Base-by-base conservation (phyloP, 805 yeast genomes). In the Saturnispora halmiae region DNA sequence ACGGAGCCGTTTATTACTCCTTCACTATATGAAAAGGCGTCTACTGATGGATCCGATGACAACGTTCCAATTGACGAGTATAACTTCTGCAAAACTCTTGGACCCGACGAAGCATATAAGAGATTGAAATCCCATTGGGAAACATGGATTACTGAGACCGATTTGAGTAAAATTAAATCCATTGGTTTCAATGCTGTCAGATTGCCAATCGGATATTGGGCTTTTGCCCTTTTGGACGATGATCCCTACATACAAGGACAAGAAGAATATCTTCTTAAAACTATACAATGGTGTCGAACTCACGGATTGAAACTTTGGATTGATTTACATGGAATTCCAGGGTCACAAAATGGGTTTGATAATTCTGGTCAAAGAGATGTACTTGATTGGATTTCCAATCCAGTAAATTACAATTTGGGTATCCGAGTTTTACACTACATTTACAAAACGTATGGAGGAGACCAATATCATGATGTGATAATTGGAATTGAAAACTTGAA, bases 141-240 rank as follows among this genome's bases (percentile, higher is more conserved):
- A 4, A 58, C 74, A 0, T 79, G 75, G 68, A 72, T 74, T 45
- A 72, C 69, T 6, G 83, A 78, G 50, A 53, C 63, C 3, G 86
- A 80, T 56, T 75, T 80, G 46, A 51, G 56, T 21, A 61, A 65
- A 30, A 78, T 79, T 24, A 65, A 64, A 38, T 51, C 51, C 3
- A 64, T 62, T 49, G 86, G 85, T 0, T 69, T 80, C 46, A 90
- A 88, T 61, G 67, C 80, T 49, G 95, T 86, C 16, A 76, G 96
- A 54, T 80, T 88, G 45, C 96, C 97, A 34, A 75, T 88, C 41
- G 96, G 96, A 9, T 88, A 88, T 65, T 90, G 97, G 97, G 95
- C 95, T 8, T 85, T 83, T 59, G 55, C 69, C 36, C 54, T 61
- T 6, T 64, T 74, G 34, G 72, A 67, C 16, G 66, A 66, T 40